Percentiles rank a stretch among this genome's conserved stretches.
phyloP scores from a whole-genome alignment of 176 grass and related monocot genomes.

The Eremochloa ophiuroides region DNA sequence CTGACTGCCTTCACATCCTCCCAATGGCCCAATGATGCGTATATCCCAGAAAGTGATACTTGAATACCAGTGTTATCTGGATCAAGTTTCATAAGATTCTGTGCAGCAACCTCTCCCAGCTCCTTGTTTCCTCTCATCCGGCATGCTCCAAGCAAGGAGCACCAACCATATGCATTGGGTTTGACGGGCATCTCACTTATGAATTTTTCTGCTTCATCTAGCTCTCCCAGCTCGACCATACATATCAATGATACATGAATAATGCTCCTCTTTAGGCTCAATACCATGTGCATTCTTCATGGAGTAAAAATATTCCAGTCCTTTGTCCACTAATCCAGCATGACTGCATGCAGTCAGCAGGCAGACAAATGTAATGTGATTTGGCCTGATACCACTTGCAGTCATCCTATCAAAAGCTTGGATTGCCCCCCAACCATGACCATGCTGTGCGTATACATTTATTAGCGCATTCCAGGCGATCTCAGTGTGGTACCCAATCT shows the following conservation, averaged over 20 bases:
- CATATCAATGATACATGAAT: constrained; percentile 69
- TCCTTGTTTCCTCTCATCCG: constrained; percentile 54
- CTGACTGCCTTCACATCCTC: constrained; percentile 55
- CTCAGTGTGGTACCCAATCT: constrained; percentile 33
- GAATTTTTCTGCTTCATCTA: constrained; percentile 51
- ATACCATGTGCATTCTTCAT: constrained; percentile 49
- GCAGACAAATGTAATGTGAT: constrained; percentile 59
- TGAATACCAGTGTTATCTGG: constrained; percentile 57
- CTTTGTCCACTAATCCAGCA: constrained; percentile 60
- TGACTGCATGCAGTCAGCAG: constrained; percentile 63
- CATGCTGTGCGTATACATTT: constrained; percentile 52
- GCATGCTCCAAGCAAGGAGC: constrained; percentile 65
- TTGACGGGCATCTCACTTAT: constrained; percentile 47
- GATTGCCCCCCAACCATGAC: constrained; percentile 42
- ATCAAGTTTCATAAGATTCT: constrained; percentile 66
- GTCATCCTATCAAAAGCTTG: constrained; percentile 49
- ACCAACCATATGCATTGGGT: constrained; percentile 64
- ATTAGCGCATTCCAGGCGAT: constrained; percentile 50
- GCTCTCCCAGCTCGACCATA: constrained; percentile 67
- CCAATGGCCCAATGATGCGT: constrained; percentile 63
- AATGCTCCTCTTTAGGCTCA: constrained; percentile 57
- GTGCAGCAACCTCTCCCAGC: constrained; percentile 56
- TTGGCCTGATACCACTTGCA: constrained; percentile 45
- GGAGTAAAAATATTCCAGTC: constrained; percentile 51
- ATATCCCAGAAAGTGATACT: constrained; percentile 55